Evolutionary conservation across 768 basidiomycete species (phyloP), one percentile per base, ranked within the genome.

Genomic region (Calocybe cyanea): DNA sequence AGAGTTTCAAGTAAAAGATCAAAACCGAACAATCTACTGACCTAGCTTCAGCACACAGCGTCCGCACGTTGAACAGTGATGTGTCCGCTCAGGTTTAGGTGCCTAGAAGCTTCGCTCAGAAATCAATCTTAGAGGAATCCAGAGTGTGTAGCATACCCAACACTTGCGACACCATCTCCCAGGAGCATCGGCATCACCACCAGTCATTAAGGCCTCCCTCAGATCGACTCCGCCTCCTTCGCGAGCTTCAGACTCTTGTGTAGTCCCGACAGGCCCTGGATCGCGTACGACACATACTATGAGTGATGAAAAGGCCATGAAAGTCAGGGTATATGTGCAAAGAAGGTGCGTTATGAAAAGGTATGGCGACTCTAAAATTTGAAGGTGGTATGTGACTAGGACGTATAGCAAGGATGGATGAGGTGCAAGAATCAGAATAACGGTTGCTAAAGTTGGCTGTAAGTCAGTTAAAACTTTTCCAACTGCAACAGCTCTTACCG

Each of bases 21-120:
- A 20, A 18, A 5, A 18, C 3, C 23, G 18, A 28, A 7, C 10
- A 23, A 18, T 8, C 4, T n/a, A 64, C 82, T 45, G 41, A 88
- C 88, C 89, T 85, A 90, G 84, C 66, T 90, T 92, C 31, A 92
- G 65, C 9, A 91, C 83, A 58, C 90, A 92, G 30, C 87, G 75
- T 30, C 80, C 78, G 59, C 89, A 92, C 24, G 75, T 59, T 11
- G 72, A 75, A 57, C 87, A 92, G 57, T 92, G 89, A 57, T 92
- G 89, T 1, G 87, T 65, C 38, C 90, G 72, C 54, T 90, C 87
- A 4, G 88, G 86, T 64, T 86, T 89, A 0, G 85, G 82, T 35
- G 72, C 78, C 76, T 76, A 48, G 10, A 39, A 4, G 17, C 15
- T n/a, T 13, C 35, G 21, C 23, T 37, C 38, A 37, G 24, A 25